Evolutionary conservation across 495 filamentous ascomycete species (phyloP), one percentile per base, ranked within the genome.

Genomic region (Monascus purpureus): DNA sequence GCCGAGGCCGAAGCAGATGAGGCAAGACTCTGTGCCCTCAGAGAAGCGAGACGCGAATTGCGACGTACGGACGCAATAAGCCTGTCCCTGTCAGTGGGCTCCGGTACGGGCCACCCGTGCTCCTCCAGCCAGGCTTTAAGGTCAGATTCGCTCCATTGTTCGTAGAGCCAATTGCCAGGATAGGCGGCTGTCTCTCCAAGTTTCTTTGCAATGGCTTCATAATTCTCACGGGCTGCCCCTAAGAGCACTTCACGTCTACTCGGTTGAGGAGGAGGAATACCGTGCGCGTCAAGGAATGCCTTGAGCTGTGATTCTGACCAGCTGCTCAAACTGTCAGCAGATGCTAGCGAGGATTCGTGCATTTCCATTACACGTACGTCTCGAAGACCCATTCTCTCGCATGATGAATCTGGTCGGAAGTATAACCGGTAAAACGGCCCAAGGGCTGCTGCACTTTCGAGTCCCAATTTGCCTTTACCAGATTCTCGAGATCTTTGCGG

Each of bases 91-190:
- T 67, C 81, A 13, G 71, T 75, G 8, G 85, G 82, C 49, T 95
- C 86, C 24, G 90, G 90, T 15, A 66, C 78, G n/a, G 84, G 78
- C 50, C 84, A 75, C 36, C 90, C 90, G 45, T 82, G 75, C 42
- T 81, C 78, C 50, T 95, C 88, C 7, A 95, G 75, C 80, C 82
- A 97, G 42, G 77, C 70, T 54, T 77, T 82, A 25, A 78, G 51
- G 22, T 80, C 75, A 33, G 75, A 80, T 25, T 88, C 71, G 27
- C 77, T 72, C 90, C 90, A 97, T 22, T 78, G 64, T 37, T 73
- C 73, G 45, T 94, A 97, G 19, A 96, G 60, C 90, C 90, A 97
- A 55, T 93, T 76, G n/a, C 90, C 90, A 24, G 90, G 90, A 42
- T 97, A 97, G 7, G 70, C 49, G 23, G 71, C 61, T 1, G 82